phyloP scores from a whole-genome alignment of 257 asterid genomes.

The Solanum acaule region DNA sequence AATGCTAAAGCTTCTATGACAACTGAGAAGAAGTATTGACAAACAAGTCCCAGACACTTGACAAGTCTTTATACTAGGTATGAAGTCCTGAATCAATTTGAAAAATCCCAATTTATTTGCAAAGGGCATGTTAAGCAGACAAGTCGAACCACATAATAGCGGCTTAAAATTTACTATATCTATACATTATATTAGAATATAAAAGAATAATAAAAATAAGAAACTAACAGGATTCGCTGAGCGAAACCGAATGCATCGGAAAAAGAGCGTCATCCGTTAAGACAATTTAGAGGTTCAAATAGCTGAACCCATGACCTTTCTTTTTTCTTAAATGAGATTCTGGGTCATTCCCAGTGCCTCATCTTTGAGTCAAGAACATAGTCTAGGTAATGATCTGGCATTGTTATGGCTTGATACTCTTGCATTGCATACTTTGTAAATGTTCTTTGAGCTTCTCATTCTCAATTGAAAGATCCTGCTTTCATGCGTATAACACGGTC shows the following conservation, averaged over 20 bases:
- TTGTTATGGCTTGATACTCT: slow-evolving; percentile 36
- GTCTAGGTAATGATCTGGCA: slow-evolving; percentile 54
- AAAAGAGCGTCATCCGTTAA: background rate
- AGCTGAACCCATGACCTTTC: background rate
- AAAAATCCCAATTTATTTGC: background rate
- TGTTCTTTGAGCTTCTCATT: slow-evolving; percentile 50
- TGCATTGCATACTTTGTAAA: slow-evolving; percentile 83
- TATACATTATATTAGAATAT: background rate
- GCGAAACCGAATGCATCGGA: background rate
- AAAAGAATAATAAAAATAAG: background rate
- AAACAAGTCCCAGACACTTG: background rate
- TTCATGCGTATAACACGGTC: slow-evolving; percentile 55
- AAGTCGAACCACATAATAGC: background rate
- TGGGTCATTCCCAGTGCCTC: background rate
- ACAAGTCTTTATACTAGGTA: background rate
- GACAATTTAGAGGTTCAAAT: background rate
- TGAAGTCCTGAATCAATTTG: background rate
- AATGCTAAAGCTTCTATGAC: background rate
- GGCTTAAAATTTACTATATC: background rate
- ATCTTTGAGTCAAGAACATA: slow-evolving; percentile 42
- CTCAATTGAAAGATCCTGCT: slow-evolving; percentile 41
- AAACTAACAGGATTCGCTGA: background rate
- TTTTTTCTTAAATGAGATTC: background rate
- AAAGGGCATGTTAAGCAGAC: background rate
- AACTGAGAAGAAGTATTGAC: background rate